phyloP scores from a whole-genome alignment of 1,284 basidiomycete species.

The Heterobasidion parviporum region DNA sequence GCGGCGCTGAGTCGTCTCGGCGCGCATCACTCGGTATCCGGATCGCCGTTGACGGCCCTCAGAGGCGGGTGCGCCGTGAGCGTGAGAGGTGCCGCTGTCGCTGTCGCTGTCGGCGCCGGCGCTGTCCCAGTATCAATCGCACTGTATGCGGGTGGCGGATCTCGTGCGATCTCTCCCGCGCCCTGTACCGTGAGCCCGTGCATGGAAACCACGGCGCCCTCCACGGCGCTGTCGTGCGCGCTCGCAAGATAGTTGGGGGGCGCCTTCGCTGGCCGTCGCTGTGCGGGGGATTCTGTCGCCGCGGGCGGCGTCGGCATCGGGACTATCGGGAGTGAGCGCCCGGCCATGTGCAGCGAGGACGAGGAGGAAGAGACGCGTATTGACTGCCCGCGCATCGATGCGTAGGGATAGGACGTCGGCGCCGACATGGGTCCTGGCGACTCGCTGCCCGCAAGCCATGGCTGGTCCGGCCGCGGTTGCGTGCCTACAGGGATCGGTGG shows the following conservation, averaged over 20 bases:
- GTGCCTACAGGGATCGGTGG: conserved; percentile 5
- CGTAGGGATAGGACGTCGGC: background rate
- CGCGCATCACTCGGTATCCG: background rate
- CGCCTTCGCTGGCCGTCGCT: background rate
- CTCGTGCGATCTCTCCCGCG: background rate
- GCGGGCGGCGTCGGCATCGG: background rate
- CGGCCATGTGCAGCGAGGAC: background rate
- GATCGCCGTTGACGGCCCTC: background rate
- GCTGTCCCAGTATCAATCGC: conserved; percentile 3
- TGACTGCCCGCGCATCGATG: background rate
- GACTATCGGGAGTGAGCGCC: background rate
- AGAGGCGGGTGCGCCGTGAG: background rate
- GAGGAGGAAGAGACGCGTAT: background rate
- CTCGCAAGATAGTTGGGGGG: conserved; percentile 7
- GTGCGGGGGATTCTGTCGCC: background rate
- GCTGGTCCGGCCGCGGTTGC: background rate
- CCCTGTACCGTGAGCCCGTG: background rate
- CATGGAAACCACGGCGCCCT: background rate
- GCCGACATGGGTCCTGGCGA: background rate
- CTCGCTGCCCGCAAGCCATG: background rate
- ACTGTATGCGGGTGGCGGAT: conserved; percentile 10
- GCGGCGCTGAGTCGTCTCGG: background rate
- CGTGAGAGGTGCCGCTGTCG: background rate
- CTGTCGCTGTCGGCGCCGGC: background rate
- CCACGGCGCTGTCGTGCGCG: background rate